phyloP scores from a whole-genome alignment of 2,329 filamentous ascomycete genomes.

The Talaromyces sp. region DNA sequence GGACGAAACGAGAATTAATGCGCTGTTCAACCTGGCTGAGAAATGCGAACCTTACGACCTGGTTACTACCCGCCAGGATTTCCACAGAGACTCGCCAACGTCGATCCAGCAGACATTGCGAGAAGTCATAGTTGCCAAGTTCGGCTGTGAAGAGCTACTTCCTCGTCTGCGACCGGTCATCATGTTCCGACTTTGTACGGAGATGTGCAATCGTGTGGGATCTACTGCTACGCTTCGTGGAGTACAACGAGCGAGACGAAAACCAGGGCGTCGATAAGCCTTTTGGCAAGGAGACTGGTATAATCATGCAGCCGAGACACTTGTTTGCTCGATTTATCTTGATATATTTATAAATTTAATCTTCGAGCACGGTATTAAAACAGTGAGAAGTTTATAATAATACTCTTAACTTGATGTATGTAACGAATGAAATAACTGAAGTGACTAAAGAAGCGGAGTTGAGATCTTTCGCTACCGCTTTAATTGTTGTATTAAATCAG shows the following conservation, averaged over 20 bases:
- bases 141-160: background rate
- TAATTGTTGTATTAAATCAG: no score
- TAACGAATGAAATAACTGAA: no score
- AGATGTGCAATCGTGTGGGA: constrained; percentile 1
- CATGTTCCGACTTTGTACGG: constrained; percentile 1
- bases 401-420: background rate
- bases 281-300: background rate
- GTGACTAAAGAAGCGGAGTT: no score
- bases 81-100: background rate
- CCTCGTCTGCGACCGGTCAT: background rate
- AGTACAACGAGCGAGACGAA: background rate
- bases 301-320: background rate
- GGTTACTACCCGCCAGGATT: background rate
- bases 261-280: background rate
- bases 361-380: no score
- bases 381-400: no score
- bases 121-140: background rate
- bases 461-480: no score
- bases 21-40: background rate
- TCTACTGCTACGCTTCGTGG: background rate
- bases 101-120: background rate
- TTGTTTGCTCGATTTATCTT: no score
- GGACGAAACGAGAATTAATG: background rate
- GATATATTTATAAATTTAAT: background rate
- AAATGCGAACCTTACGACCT: background rate